Percentiles rank a stretch among this genome's conserved stretches.
Evolutionary conservation across 1,284 basidiomycete species (phyloP).

Genomic region (Pseudozyma hubeiensis): DNA sequence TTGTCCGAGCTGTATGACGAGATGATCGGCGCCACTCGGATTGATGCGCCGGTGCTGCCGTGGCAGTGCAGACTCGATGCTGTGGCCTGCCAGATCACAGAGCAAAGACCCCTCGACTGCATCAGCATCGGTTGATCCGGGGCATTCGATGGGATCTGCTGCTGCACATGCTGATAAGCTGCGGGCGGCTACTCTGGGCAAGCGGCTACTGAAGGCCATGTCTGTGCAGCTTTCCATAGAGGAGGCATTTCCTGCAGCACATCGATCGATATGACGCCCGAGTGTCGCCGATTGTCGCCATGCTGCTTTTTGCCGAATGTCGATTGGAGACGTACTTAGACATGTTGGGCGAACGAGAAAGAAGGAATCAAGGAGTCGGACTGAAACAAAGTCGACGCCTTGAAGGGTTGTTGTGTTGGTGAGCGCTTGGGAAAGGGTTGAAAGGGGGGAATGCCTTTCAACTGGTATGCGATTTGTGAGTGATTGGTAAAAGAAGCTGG

Average conservation of each 20-base stretch:
- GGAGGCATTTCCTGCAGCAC: no score
- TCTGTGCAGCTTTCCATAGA: no score
- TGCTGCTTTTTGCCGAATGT: no score
- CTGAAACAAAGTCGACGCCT: constrained; percentile 55
- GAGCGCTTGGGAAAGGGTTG: constrained; percentile 42
- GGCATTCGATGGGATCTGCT: no score
- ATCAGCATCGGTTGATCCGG: no score
- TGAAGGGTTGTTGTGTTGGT: constrained; percentile 23
- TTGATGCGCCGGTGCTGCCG: not conserved
- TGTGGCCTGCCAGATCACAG: no score
- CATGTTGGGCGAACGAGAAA: constrained; percentile 48
- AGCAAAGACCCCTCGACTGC: no score
- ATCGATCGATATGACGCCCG: no score
- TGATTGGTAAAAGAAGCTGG: constrained; percentile 7
- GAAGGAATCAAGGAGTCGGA: constrained; percentile 53
- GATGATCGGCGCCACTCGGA: constrained; percentile 3
- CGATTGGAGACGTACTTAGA: constrained; percentile 52
- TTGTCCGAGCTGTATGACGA: not conserved
- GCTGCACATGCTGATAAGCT: no score
- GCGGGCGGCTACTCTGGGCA: no score
- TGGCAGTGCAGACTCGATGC: not conserved
- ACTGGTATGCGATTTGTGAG: constrained; percentile 17
- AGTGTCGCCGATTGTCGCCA: no score
- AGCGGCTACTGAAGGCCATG: no score
- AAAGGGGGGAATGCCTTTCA: constrained; percentile 43